Conservation (phyloP, 2,329 filamentous ascomycete genomes). For the Fusarium sambucinum region DNA sequence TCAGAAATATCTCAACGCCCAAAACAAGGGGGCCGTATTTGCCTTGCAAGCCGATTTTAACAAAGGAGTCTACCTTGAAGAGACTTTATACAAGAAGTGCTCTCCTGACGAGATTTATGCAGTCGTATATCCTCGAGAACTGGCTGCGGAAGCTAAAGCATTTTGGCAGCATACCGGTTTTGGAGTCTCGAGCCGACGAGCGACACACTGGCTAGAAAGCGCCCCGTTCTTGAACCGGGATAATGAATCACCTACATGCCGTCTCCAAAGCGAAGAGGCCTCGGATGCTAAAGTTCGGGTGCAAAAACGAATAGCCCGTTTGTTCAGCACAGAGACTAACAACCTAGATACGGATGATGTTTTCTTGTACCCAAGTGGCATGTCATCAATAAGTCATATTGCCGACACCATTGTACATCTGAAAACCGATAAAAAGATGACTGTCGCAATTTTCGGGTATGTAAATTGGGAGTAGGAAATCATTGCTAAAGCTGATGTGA, state of each 20-base stretch:
- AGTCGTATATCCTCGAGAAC: conserved; percentile 25
- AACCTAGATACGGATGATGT: conserved; percentile 54
- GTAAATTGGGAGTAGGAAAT: neutral
- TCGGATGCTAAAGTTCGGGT: conserved; percentile 24
- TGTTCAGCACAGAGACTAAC: conserved; percentile 33
- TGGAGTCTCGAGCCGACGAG: conserved; percentile 49
- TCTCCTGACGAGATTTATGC: conserved; percentile 27
- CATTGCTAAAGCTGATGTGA: neutral
- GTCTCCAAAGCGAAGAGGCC: conserved; percentile 16
- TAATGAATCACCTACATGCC: neutral
- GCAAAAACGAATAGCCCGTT: conserved; percentile 33
- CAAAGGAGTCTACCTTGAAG: neutral
- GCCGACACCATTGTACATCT: conserved; percentile 28
- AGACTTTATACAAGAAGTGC: neutral
- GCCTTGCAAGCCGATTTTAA: conserved; percentile 29
- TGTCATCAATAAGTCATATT: conserved; percentile 60
- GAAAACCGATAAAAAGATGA: neutral
- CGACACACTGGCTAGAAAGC: conserved; percentile 44
- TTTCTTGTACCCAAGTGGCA: conserved; percentile 64
- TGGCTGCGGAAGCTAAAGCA: conserved; percentile 43
- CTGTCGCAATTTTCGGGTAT: conserved; percentile 49
- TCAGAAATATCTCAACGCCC: conserved; percentile 32
- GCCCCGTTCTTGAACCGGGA: conserved; percentile 34
- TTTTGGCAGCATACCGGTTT: conserved; percentile 51
- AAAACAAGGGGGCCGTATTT: neutral